Base-by-base conservation (phyloP, 169 alveolate species). In the Plasmodium coatneyi region DNA sequence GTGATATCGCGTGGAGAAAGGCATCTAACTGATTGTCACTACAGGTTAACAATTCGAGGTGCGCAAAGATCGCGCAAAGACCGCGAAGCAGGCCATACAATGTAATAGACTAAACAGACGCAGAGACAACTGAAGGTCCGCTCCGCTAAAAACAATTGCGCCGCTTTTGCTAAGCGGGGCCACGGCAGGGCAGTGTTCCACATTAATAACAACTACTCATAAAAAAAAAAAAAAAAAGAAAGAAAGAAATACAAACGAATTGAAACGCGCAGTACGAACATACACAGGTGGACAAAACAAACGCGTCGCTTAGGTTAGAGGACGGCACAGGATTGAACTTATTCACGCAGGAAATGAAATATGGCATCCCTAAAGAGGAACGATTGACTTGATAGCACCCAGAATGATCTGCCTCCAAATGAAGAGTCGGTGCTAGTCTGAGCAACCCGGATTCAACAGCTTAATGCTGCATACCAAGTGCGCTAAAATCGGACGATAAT, bases 401-500 rank as follows among this genome's bases (percentile, higher is more conserved):
- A 49, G 60, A 22, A 49, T 49, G 60, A 49, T 49, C 60, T 14
- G 60, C 60, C 22, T 49, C 60, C 60, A 49, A 49, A 49, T 49
- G 60, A 49, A 49, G 60, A 49, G 60, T 49, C 60, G 0, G 22
- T 12, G 22, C 25, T 12, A 16, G 22, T 49, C 60, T 49, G 60
- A 66, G 76, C 30, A 66, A 66, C 14, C 30, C 16, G n/a, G n/a
- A 36, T n/a, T 66, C 76, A 14, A 74, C 34, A 74, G 7, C 82
- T 7, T 16, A 25, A n/a, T 70, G 2, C 28, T 4, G 3, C 52
- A 71, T 49, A 28, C 30, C 25, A 56, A 49, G 12, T 30, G 56
- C 30, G 46, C 71, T 66, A 78, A 76, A 78, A 87, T 34, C 72
- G 30, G 71, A 87, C 93, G 34, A 79, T 9, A 39, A 87, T 87